These are phyloP conservation scores for Halenospora varia DNA, from an alignment of 495 filamentous ascomycete species.

Conservation along the genomic window DNA sequence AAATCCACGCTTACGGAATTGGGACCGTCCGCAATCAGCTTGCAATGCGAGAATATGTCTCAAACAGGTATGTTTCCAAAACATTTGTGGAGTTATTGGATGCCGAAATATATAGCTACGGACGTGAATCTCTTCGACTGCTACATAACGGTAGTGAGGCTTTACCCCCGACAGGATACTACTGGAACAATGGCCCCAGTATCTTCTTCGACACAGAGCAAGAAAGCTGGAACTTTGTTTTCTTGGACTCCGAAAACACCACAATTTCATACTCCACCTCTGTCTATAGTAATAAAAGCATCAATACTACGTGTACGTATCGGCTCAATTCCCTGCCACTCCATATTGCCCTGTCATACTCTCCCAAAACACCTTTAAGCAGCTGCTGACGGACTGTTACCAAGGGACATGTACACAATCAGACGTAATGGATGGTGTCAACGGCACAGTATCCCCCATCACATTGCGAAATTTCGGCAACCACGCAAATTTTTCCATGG, in stretches of 20 bases:
- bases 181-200: no score
- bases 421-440: not conserved
- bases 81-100: no score
- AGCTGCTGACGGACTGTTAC: not conserved
- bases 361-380: not conserved
- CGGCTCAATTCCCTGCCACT: no score
- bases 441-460: not conserved
- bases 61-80: no score
- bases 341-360: no score
- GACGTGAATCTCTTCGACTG: no score
- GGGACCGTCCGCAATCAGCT: not conserved
- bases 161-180: no score
- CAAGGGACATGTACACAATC: not conserved
- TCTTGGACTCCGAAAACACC: not conserved
- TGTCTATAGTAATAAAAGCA: not conserved
- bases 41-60: not conserved
- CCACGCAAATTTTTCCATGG: no score
- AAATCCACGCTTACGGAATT: not conserved
- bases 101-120: no score
- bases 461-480: conserved; percentile 1
- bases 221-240: no score
- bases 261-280: not conserved
- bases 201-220: no score
- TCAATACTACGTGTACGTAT: not conserved
- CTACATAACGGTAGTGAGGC: no score